Base-by-base conservation (phyloP, 1,139 yeast species). In the Candida tropicalis region DNA sequence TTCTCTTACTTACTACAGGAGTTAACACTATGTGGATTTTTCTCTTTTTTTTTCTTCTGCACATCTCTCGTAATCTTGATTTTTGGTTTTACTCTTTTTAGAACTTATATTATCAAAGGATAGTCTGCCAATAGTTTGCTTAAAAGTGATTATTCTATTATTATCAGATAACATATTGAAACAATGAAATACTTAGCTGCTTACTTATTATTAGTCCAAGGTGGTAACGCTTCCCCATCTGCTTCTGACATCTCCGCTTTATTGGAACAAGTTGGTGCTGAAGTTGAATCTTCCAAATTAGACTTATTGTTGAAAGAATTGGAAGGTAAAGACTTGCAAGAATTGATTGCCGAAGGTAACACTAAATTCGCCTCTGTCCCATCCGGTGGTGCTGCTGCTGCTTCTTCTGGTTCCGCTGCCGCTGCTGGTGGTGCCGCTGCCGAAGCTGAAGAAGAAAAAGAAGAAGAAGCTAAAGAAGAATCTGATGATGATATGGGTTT, bases 151-250 rank as follows among this genome's bases (percentile, higher is more conserved):
- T 77, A 76, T 77, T 75, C 78, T 75, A 65, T 40, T 46, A 41
- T 31, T 31, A 31, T 15, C 31, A 34, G 32, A 26, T 39, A 29
- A 32, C 20, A 28, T 20, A 29, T 32, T 29, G 26, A 37, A 46
- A 52, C 49, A 62, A 68, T 86, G 95, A 86, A 84, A 82, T 86
- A 86, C 81, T 80, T 86, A 76, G 93, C 95, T 77, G 91, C 95
- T 75, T 86, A 86, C 81, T 81, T 86, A 73, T 81, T 85, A 74
- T 82, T 86, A 73, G 86, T 81, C 74, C 87, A 86, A 72, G 87
- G 91, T 71, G 93, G 93, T 70, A 84, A 83, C 80, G 69, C 85
- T 61, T 58, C 86, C 62, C 91, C 93, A 75, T 73, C 87, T 56
- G 83, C 88, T 60, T 75, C 81, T 59, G 87, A 84, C 68, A 77